These are phyloP conservation scores for Hibiscus mutabilis DNA, from an alignment of 345 rosid species.

Conservation along the genomic window DNA sequence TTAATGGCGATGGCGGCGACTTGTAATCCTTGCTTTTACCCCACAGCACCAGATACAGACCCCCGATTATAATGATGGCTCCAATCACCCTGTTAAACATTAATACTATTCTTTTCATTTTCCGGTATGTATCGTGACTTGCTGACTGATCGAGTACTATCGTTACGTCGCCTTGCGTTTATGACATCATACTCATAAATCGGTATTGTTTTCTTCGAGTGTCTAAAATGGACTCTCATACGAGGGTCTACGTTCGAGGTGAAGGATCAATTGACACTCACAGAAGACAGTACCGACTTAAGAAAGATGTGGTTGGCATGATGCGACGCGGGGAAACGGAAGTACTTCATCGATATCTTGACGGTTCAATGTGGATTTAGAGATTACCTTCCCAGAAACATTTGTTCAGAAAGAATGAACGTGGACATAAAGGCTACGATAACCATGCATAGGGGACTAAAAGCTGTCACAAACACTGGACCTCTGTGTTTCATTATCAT, in stretches of 20 bases:
- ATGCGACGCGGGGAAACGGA: too few species aligned
- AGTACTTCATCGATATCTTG: too few species aligned
- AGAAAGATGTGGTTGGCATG: too few species aligned
- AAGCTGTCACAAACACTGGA: slow-evolving; percentile 86
- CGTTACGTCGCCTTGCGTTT: not conserved
- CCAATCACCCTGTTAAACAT: slow-evolving; percentile 57
- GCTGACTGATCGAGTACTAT: not conserved
- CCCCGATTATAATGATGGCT: slow-evolving; percentile 62
- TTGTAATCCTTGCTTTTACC: slow-evolving; percentile 69
- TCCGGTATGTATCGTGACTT: not conserved
- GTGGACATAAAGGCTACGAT: slow-evolving; percentile 76
- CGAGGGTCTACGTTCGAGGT: too few species aligned
- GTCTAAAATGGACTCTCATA: too few species aligned
- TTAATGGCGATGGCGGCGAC: slow-evolving; percentile 12
- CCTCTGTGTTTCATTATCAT: slow-evolving; percentile 72
- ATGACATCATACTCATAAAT: not conserved
- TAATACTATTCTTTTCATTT: not conserved
- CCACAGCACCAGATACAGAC: slow-evolving; percentile 83
- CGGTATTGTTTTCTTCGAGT: too few species aligned
- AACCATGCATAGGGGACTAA: slow-evolving; percentile 71
- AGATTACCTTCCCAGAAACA: slow-evolving; percentile 75
- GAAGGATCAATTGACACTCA: too few species aligned
- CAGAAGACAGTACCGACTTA: too few species aligned
- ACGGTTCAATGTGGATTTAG: too few species aligned
- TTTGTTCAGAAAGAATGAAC: slow-evolving; percentile 66